These are phyloP conservation scores for Starmerella floris DNA, from an alignment of 805 yeast genomes.

Conservation along the genomic window DNA sequence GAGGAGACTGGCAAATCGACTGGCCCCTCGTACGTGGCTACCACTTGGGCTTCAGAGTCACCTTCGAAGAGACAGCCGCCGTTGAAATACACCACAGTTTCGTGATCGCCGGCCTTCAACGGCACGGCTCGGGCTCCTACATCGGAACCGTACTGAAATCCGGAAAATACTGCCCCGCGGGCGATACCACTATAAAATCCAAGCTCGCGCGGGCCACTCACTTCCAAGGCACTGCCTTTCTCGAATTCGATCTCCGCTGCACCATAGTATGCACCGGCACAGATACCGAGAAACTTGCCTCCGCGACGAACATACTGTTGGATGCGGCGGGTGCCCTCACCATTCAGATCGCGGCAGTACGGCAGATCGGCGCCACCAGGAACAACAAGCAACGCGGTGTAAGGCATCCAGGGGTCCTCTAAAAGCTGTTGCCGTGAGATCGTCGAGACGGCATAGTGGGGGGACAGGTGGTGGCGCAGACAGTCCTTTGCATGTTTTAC, in stretches of 20 bases:
- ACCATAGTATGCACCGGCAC: conserved; percentile 92
- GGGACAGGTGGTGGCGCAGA: conserved; percentile 60
- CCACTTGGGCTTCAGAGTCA: conserved; percentile 45
- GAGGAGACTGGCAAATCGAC: conserved; percentile 36
- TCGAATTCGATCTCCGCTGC: conserved; percentile 70
- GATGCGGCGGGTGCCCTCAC: conserved; percentile 50
- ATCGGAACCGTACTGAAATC: conserved; percentile 68
- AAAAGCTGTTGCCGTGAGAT: conserved; percentile 49
- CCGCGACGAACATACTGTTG: conserved; percentile 57
- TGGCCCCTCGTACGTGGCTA: conserved; percentile 52
- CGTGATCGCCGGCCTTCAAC: conserved; percentile 1
- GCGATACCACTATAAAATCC: conserved; percentile 69
- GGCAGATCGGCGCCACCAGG: conserved; percentile 99
- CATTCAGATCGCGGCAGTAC: conserved; percentile 57
- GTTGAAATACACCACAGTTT: conserved; percentile 43
- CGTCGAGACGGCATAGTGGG: conserved; percentile 72
- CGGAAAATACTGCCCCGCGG: conserved; percentile 68
- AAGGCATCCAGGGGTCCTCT: conserved; percentile 78
- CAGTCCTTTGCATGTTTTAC: conserved; percentile 75
- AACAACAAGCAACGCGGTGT: conserved; percentile 64
- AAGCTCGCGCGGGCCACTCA: conserved; percentile 73
- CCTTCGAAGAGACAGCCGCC: conserved; percentile 85
- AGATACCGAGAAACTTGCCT: conserved; percentile 74
- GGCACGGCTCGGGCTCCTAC: conserved; percentile 54
- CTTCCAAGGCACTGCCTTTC: conserved; percentile 60